Percentiles rank a stretch among this genome's conserved stretches.
These are phyloP conservation scores for Neonothopanus nambi DNA, from an alignment of 1,284 basidiomycete genomes.

Conservation along the genomic window DNA sequence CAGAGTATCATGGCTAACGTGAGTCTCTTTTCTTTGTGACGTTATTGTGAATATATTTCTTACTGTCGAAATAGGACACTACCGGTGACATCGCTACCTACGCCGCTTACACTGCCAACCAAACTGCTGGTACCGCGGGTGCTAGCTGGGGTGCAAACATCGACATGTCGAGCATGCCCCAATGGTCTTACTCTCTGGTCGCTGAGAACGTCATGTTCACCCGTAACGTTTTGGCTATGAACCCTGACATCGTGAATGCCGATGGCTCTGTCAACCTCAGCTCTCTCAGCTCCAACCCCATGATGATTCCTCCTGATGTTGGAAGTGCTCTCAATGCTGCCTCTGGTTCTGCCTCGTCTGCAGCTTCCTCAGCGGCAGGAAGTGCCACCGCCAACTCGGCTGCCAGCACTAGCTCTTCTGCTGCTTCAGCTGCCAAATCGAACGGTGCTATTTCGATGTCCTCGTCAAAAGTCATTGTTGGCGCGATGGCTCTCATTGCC, in stretches of 20 bases:
- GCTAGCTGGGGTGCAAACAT: slow-evolving; percentile 65
- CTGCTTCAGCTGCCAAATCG: slow-evolving; percentile 21
- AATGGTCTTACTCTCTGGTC: slow-evolving; percentile 49
- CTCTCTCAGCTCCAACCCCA: slow-evolving; percentile 41
- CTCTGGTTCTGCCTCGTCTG: slow-evolving; percentile 31
- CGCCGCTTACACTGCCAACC: slow-evolving; percentile 46
- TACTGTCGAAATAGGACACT: slow-evolving; percentile 38
- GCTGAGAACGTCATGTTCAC: slow-evolving; percentile 65
- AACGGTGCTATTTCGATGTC: slow-evolving; percentile 52
- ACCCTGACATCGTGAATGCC: slow-evolving; percentile 52
- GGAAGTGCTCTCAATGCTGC: slow-evolving; percentile 41
- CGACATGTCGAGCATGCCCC: slow-evolving; percentile 54
- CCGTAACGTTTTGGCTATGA: slow-evolving; percentile 60
- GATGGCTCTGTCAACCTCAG: slow-evolving; percentile 57
- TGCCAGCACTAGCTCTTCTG: slow-evolving; percentile 23
- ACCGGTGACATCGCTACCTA: slow-evolving; percentile 49
- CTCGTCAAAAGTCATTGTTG: slow-evolving; percentile 52
- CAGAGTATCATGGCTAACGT: slow-evolving; percentile 47
- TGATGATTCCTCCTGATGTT: slow-evolving; percentile 62
- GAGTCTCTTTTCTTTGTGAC: slow-evolving; percentile 20
- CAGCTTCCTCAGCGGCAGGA: too few species aligned
- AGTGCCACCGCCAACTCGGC: slow-evolving; percentile 30
- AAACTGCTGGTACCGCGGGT: slow-evolving; percentile 52
- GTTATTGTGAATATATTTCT: not conserved
- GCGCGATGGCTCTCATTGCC: slow-evolving; percentile 48